Conservation (phyloP, 1,139 yeast species). For the Blastobotrys persicus region DNA sequence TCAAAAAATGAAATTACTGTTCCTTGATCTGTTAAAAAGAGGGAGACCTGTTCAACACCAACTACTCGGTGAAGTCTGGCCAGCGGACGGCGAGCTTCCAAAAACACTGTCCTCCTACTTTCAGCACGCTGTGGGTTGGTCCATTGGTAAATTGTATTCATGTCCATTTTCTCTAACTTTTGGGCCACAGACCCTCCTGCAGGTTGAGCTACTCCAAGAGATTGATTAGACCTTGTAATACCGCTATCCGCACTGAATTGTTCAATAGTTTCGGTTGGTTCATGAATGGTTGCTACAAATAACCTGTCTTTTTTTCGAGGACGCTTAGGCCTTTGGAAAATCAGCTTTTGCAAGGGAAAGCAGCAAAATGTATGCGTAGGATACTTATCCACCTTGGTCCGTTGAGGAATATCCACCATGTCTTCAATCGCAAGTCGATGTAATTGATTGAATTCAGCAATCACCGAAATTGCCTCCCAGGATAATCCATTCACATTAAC, state of each 20-base stretch:
- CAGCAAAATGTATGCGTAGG: constrained; percentile 50
- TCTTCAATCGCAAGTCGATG: constrained; percentile 55
- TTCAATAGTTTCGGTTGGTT: background rate
- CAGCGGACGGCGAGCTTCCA: constrained; percentile 48
- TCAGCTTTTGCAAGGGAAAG: constrained; percentile 48
- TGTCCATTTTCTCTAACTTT: constrained; percentile 16
- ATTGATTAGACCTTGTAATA: background rate
- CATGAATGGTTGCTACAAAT: background rate
- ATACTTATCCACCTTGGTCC: constrained; percentile 53
- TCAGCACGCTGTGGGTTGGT: constrained; percentile 33
- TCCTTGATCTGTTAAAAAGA: constrained; percentile 45
- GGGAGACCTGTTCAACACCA: constrained; percentile 54
- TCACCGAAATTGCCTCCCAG: constrained; percentile 50
- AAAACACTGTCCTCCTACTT: constrained; percentile 24
- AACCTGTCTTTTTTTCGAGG: constrained; percentile 7
- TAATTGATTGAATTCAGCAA: constrained; percentile 42
- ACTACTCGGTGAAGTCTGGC: constrained; percentile 45
- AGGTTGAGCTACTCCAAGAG: background rate
- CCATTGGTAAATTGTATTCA: constrained; percentile 40
- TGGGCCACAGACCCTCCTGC: constrained; percentile 7
- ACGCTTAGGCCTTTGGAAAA: constrained; percentile 29
- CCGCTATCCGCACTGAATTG: background rate
- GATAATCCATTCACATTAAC: constrained; percentile 54
- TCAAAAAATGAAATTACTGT: constrained; percentile 55
- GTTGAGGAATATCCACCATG: constrained; percentile 56